These are phyloP conservation scores for Chalara sp. DNA, from an alignment of 2,329 filamentous ascomycete genomes.

Conservation along the genomic window DNA sequence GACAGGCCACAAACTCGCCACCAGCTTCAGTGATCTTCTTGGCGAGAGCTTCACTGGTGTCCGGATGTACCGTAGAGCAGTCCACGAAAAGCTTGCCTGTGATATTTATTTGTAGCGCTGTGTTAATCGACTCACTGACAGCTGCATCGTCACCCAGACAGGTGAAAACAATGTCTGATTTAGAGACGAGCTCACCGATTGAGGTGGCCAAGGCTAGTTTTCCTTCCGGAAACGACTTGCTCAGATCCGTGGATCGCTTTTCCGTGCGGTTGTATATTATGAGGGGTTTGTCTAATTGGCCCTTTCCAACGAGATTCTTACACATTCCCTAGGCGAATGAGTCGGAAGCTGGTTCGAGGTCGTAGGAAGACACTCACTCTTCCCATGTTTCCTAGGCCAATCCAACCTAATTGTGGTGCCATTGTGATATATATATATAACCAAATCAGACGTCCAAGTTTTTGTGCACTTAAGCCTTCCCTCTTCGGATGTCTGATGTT, in stretches of 20 bases:
- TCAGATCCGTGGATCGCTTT: slow-evolving; percentile 57
- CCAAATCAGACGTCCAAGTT: too few species aligned
- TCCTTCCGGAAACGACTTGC: slow-evolving; percentile 48
- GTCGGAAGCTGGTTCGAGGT: neutral
- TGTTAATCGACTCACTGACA: slow-evolving; percentile 54
- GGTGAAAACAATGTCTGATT: slow-evolving; percentile 73
- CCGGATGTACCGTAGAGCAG: slow-evolving; percentile 81
- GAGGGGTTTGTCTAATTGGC: slow-evolving; percentile 61
- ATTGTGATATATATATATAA: slow-evolving; percentile 29
- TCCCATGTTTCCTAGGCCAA: slow-evolving; percentile 86
- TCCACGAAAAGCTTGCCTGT: slow-evolving; percentile 76
- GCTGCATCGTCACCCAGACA: slow-evolving; percentile 75
- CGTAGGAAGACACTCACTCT: slow-evolving; percentile 43
- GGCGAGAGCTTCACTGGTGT: slow-evolving; percentile 64
- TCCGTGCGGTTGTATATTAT: slow-evolving; percentile 75
- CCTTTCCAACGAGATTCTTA: slow-evolving; percentile 78
- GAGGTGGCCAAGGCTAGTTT: slow-evolving; percentile 59
- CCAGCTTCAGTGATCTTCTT: slow-evolving; percentile 50
- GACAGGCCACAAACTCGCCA: slow-evolving; percentile 62
- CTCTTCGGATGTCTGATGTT: too few species aligned
- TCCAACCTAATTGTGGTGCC: slow-evolving; percentile 62
- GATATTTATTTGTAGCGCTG: slow-evolving; percentile 49
- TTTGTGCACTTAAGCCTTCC: neutral
- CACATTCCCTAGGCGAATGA: slow-evolving; percentile 54
- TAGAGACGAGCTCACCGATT: slow-evolving; percentile 58